Evolutionary conservation across 108 stramenopile species (phyloP).

Genomic region (Seminavis robusta): DNA sequence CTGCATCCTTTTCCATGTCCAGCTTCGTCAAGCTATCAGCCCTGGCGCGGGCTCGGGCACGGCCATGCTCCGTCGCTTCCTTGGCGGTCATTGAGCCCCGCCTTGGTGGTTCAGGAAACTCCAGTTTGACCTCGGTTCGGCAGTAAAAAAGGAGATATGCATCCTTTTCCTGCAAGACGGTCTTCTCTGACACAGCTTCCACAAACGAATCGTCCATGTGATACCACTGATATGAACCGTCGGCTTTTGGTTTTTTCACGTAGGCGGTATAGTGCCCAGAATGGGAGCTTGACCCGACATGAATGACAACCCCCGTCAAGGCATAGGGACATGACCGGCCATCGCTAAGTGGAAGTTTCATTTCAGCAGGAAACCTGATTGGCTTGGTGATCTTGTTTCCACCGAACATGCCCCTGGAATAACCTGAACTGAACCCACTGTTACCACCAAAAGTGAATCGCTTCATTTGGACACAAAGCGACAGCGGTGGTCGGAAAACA

Average conservation of each 20-base stretch:
- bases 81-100: slow-evolving; percentile 31
- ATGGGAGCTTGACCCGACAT: slow-evolving; percentile 73
- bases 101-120: slow-evolving; percentile 61
- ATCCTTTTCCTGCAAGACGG: slow-evolving; percentile 60
- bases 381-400: slow-evolving; percentile 70
- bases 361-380: slow-evolving; percentile 66
- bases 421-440: slow-evolving; percentile 18
- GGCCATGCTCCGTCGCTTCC: slow-evolving; percentile 40
- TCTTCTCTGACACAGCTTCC: slow-evolving; percentile 64
- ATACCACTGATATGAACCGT: slow-evolving; percentile 44
- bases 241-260: slow-evolving; percentile 47
- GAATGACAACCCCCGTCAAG: slow-evolving; percentile 72
- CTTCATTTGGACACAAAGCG: slow-evolving; percentile 94
- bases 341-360: slow-evolving; percentile 76
- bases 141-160: slow-evolving; percentile 82
- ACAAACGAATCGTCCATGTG: slow-evolving; percentile 83
- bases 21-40: slow-evolving; percentile 33
- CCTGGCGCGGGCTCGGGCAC: slow-evolving; percentile 28
- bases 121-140: slow-evolving; percentile 73
- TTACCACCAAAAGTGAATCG: slow-evolving; percentile 79
- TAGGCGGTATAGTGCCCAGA: slow-evolving; percentile 85
- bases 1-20: no score
- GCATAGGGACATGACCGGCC: slow-evolving; percentile 58
- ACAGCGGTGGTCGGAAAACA: slow-evolving; percentile 81
- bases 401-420: slow-evolving; percentile 19